These are phyloP conservation scores for Fragaria ananassa DNA, from an alignment of 306 rosid genomes.

Conservation along the genomic window DNA sequence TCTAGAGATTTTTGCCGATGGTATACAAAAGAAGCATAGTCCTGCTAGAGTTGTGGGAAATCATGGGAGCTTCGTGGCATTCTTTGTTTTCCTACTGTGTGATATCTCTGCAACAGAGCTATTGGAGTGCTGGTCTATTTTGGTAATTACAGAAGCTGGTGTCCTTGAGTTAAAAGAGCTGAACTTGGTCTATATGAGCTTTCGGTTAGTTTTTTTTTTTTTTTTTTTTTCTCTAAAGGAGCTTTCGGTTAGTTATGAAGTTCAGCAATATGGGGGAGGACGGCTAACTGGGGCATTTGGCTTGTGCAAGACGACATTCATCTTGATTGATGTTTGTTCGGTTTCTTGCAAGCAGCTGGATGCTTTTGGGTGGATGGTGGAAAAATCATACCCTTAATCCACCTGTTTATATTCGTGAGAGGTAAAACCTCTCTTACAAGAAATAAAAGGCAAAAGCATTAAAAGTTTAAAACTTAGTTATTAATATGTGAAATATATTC, in stretches of 20 bases:
- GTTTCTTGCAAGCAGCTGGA: conserved; percentile 29
- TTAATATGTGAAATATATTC: not conserved
- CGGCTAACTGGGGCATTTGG: conserved; percentile 22
- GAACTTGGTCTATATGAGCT: not conserved
- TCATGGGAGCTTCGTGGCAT: conserved; percentile 20
- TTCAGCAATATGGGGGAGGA: conserved; percentile 3
- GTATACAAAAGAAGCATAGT: conserved; percentile 66
- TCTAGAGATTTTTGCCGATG: conserved; percentile 78
- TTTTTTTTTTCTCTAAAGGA: not conserved
- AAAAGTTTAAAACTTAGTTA: not conserved
- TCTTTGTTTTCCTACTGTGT: conserved; percentile 11
- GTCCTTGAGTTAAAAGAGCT: not conserved
- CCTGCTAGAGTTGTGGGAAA: conserved; percentile 56
- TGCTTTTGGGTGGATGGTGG: conserved; percentile 41
- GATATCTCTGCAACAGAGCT: conserved; percentile 24
- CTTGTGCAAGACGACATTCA: conserved; percentile 7
- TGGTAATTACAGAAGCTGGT: conserved; percentile 5
- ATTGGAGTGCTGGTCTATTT: conserved; percentile 1
- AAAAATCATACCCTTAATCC: conserved; percentile 21
- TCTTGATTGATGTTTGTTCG: conserved; percentile 29
- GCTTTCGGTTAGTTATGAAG: conserved; percentile 12
- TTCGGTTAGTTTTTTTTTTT: too few relatives aligned
- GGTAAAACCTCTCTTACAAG: conserved; percentile 3
- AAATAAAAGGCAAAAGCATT: not conserved
- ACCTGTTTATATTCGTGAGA: conserved; percentile 18